These are phyloP conservation scores for Vachellia collinsii DNA, from an alignment of 306 rosid genomes.

Conservation along the genomic window DNA sequence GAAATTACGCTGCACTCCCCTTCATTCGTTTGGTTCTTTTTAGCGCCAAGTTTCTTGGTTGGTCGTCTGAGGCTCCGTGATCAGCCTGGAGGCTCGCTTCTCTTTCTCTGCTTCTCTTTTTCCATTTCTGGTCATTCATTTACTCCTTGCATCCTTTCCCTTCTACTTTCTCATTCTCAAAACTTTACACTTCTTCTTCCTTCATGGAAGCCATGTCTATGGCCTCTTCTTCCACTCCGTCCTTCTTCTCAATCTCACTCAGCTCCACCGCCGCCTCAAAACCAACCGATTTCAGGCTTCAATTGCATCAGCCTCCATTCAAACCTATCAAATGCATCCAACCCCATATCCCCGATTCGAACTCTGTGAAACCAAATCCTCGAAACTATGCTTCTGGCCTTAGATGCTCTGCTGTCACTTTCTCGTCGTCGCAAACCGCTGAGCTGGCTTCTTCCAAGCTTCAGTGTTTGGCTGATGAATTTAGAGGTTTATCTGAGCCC, in stretches of 20 bases:
- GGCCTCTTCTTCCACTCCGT: slow-evolving; percentile 40
- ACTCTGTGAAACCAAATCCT: slow-evolving; percentile 22
- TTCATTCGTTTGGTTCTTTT: background rate
- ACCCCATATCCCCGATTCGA: slow-evolving; percentile 28
- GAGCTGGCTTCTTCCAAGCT: slow-evolving; percentile 54
- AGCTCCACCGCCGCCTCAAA: slow-evolving; percentile 28
- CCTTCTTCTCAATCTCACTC: slow-evolving; percentile 37
- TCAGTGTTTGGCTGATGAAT: slow-evolving; percentile 56
- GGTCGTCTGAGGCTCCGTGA: background rate
- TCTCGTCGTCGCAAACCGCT: slow-evolving; percentile 42
- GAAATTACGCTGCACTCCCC: too few species aligned
- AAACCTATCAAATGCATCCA: slow-evolving; percentile 53
- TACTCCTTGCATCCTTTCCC: background rate
- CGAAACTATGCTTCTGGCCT: slow-evolving; percentile 36
- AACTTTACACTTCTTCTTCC: background rate
- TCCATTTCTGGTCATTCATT: background rate
- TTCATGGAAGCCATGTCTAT: slow-evolving; percentile 56
- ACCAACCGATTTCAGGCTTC: slow-evolving; percentile 32
- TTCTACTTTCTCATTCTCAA: background rate
- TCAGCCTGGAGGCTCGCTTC: slow-evolving; percentile 10
- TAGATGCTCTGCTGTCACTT: slow-evolving; percentile 55
- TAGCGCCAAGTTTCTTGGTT: slow-evolving; percentile 1
- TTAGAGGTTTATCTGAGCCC: slow-evolving; percentile 59
- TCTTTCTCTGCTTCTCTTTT: background rate
- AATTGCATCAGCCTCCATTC: slow-evolving; percentile 21